phyloP scores from a whole-genome alignment of 768 basidiomycete species.

The Boletus tomentosulus region DNA sequence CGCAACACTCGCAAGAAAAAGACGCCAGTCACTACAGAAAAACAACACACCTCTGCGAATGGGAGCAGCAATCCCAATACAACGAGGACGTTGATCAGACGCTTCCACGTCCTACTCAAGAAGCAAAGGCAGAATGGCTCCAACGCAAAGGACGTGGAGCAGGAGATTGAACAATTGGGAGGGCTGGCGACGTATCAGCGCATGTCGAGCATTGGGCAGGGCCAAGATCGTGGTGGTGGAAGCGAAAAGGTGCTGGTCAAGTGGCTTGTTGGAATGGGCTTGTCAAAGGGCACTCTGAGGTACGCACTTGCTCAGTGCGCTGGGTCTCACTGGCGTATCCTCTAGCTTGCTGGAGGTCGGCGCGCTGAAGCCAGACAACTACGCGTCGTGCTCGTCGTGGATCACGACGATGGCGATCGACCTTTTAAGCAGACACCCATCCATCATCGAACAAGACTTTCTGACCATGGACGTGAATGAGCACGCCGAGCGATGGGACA shows the following conservation, averaged over 20 bases:
- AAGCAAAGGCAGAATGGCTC: conserved; percentile 41
- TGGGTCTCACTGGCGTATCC: background rate
- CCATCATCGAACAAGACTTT: conserved; percentile 85
- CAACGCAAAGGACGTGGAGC: conserved; percentile 42
- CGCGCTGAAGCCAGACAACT: conserved; percentile 83
- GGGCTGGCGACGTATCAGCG: conserved; percentile 78
- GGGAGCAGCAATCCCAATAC: conserved; percentile 51
- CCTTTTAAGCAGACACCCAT: conserved; percentile 76
- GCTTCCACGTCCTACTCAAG: conserved; percentile 79
- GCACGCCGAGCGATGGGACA: conserved; percentile 61
- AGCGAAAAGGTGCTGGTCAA: conserved; percentile 74
- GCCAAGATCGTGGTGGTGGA: conserved; percentile 79
- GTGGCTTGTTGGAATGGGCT: conserved; percentile 63
- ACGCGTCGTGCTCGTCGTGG: conserved; percentile 61
- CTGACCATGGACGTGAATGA: conserved; percentile 52
- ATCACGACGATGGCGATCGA: conserved; percentile 76
- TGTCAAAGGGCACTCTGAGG: conserved; percentile 34
- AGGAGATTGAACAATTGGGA: conserved; percentile 65
- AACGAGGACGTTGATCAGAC: conserved; percentile 71
- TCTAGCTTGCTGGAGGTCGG: conserved; percentile 83
- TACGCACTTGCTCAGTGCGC: conserved; percentile 11
- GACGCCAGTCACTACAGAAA: conserved; percentile 38
- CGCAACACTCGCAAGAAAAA: conserved; percentile 43
- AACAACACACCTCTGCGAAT: background rate
- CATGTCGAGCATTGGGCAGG: conserved; percentile 81